Conservation (phyloP, 352 stramenopile genomes). For the Phytophthora podocarpi region DNA sequence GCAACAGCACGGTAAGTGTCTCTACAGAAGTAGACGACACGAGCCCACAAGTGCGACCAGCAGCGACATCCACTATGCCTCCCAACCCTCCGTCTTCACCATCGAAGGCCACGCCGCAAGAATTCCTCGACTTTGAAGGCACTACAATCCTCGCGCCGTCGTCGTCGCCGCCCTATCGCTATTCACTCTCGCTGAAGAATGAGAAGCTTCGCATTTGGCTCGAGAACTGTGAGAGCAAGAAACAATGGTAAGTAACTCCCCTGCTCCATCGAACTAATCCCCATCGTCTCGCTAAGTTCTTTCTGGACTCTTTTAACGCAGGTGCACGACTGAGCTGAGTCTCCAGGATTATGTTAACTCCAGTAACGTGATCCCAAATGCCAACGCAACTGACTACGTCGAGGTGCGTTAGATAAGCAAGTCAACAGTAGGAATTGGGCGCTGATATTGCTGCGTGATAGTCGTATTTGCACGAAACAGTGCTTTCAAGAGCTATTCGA, state of each 20-base stretch:
- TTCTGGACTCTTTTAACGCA: background rate
- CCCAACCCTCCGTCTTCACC: too few species aligned
- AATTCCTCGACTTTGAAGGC: conserved; percentile 4
- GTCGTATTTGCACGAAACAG: background rate
- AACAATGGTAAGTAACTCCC: conserved; percentile 16
- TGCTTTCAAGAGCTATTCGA: conserved; percentile 2
- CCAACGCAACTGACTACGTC: conserved; percentile 1
- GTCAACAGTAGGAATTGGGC: too few species aligned
- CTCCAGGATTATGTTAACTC: conserved; percentile 2
- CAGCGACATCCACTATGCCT: background rate
- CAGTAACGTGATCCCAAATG: conserved; percentile 5
- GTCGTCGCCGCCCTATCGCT: background rate
- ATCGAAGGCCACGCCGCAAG: background rate
- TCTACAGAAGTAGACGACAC: background rate
- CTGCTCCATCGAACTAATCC: too few species aligned
- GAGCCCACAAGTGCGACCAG: background rate
- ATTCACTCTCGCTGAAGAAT: conserved; percentile 1
- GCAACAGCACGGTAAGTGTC: too few species aligned
- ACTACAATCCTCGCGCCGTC: background rate
- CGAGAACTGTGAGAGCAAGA: conserved; percentile 8
- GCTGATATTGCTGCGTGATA: too few species aligned
- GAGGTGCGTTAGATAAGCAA: background rate
- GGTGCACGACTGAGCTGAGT: background rate
- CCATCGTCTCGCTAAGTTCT: too few species aligned
- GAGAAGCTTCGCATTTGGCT: conserved; percentile 19